phyloP scores from a whole-genome alignment of 2,329 filamentous ascomycete genomes.

The Capronia epimyces region DNA sequence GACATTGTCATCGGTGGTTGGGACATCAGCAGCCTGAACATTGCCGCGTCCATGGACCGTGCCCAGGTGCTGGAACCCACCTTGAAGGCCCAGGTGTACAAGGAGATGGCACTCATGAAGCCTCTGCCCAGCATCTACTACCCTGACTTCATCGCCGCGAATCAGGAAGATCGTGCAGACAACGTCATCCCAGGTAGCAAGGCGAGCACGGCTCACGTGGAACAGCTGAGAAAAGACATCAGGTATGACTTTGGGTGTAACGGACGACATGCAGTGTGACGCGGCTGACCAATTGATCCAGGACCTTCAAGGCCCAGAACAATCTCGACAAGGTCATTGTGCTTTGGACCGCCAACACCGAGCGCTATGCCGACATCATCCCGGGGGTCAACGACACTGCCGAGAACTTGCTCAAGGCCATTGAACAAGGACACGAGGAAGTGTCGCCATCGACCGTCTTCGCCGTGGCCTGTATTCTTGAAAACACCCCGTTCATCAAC shows the following conservation, averaged over 20 bases:
- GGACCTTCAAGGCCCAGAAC: conserved; percentile 83
- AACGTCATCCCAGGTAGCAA: conserved; percentile 79
- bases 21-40: conserved; percentile 90
- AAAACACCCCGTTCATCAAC: conserved; percentile 92
- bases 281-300: conserved; percentile 31
- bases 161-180: conserved; percentile 94
- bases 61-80: conserved; percentile 93
- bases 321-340: conserved; percentile 91
- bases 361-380: conserved; percentile 86
- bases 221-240: conserved; percentile 89
- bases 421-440: conserved; percentile 80
- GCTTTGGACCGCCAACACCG: conserved; percentile 98
- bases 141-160: conserved; percentile 97
- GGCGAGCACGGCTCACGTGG: conserved; percentile 80
- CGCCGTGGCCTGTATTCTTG: conserved; percentile 87
- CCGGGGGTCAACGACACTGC: conserved; percentile 92
- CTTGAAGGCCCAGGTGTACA: conserved; percentile 80
- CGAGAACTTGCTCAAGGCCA: conserved; percentile 83
- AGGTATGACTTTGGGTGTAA: conserved; percentile 50
- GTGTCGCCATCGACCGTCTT: conserved; percentile 95
- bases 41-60: conserved; percentile 90
- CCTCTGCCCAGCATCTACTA: conserved; percentile 96
- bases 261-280: neutral
- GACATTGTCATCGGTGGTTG: conserved; percentile 92
- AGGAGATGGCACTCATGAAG: conserved; percentile 85